These are phyloP conservation scores for Ogataea hybrid DNA, from an alignment of 1,139 yeast genomes.

Conservation along the genomic window DNA sequence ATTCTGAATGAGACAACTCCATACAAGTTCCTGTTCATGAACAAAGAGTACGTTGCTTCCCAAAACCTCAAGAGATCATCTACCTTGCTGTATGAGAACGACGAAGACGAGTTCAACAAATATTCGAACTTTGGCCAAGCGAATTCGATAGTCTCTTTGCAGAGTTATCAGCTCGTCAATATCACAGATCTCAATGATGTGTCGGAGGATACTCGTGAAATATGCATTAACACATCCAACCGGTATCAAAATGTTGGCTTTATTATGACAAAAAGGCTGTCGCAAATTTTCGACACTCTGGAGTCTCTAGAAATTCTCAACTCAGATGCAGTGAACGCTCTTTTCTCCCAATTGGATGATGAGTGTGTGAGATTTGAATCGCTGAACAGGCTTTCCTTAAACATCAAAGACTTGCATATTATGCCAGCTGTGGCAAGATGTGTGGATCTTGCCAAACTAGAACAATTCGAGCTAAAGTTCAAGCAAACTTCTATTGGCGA, in stretches of 20 bases:
- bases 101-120: slow-evolving; percentile 15
- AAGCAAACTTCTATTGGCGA: slow-evolving; percentile 13
- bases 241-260: slow-evolving; percentile 8
- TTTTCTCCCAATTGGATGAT: slow-evolving; percentile 5
- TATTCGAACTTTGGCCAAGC: slow-evolving; percentile 1
- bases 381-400: slow-evolving; percentile 13
- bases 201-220: slow-evolving; percentile 10
- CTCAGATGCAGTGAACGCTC: slow-evolving; percentile 7
- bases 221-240: slow-evolving; percentile 12
- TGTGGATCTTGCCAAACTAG: slow-evolving; percentile 13
- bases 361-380: slow-evolving; percentile 7
- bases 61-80: slow-evolving; percentile 7
- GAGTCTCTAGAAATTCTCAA: slow-evolving; percentile 13
- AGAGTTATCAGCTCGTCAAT: slow-evolving; percentile 16
- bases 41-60: slow-evolving; percentile 13
- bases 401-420: slow-evolving; percentile 6
- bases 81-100: slow-evolving; percentile 19
- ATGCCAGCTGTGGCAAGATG: slow-evolving; percentile 1
- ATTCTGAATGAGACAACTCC: slow-evolving; percentile 8
- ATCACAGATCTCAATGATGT: slow-evolving; percentile 16
- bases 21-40: slow-evolving; percentile 13
- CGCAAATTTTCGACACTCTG: slow-evolving; percentile 5
- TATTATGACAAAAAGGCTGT: slow-evolving; percentile 1
- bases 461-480: slow-evolving; percentile 24
- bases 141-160: slow-evolving; percentile 9